Evolutionary conservation across 306 rosid genomes (phyloP).

Genomic region (Begonia loranthoides): DNA sequence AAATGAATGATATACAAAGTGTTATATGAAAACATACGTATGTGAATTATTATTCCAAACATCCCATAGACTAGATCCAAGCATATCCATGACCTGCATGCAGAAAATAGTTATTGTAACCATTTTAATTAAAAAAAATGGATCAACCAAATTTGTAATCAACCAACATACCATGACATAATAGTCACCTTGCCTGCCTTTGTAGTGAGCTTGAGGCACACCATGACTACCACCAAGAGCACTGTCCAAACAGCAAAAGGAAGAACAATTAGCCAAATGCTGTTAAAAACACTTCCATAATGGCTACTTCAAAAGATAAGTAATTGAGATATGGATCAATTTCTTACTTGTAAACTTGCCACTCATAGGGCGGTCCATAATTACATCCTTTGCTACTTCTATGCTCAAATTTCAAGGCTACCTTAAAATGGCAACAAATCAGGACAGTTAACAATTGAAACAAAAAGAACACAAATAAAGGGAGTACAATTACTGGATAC

Average conservation of each 20-base stretch:
- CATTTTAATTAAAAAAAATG: background rate
- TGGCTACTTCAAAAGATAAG: background rate
- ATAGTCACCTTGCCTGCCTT: slow-evolving; percentile 42
- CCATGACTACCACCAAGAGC: slow-evolving; percentile 41
- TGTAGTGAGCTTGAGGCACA: slow-evolving; percentile 35
- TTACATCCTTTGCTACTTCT: slow-evolving; percentile 84
- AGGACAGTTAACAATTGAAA: background rate
- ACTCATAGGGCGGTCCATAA: slow-evolving; percentile 81
- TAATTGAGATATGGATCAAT: background rate
- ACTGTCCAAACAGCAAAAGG: slow-evolving; percentile 11
- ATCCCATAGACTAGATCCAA: slow-evolving; percentile 44
- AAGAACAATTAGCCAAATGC: background rate
- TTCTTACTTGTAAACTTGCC: slow-evolving; percentile 54
- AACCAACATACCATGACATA: slow-evolving; percentile 27
- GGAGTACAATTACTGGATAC: background rate
- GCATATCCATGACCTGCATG: slow-evolving; percentile 40
- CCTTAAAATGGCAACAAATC: slow-evolving; percentile 23
- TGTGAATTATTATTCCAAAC: slow-evolving; percentile 39
- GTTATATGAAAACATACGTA: slow-evolving; percentile 19
- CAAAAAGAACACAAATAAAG: background rate
- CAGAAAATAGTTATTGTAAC: background rate
- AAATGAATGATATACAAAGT: background rate
- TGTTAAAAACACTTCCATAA: background rate
- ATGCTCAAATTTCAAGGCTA: slow-evolving; percentile 88
- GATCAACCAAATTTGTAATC: background rate